Percentiles rank a stretch among this genome's conserved stretches.
Conservation (phyloP, 2,329 filamentous ascomycete species). For the Curvularia lunata region DNA sequence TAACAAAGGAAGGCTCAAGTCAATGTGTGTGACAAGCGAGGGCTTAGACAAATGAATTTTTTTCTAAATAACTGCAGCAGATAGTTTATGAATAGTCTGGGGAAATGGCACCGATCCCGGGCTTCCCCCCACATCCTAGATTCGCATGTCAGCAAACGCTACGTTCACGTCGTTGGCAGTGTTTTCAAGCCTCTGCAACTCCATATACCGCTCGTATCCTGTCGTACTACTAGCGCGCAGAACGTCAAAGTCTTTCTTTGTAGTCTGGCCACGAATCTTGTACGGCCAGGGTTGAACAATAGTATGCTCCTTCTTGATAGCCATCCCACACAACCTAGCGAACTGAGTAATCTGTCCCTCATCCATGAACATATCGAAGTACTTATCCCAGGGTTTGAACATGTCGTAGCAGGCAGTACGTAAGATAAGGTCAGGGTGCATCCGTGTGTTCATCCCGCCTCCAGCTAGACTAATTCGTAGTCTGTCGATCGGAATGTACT, state of each 20-base stretch:
- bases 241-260: neutral
- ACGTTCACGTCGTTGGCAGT: too few relatives aligned
- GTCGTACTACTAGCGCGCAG: neutral
- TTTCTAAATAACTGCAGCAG: too few relatives aligned
- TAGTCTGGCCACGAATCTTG: neutral
- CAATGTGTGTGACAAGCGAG: neutral
- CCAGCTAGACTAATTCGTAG: neutral
- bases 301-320: neutral
- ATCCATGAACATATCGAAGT: neutral
- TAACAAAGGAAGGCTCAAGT: neutral
- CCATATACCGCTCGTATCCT: neutral
- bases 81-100: too few relatives aligned
- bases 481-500: neutral
- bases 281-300: conserved; percentile 1
- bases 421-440: neutral
- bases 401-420: neutral
- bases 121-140: neutral
- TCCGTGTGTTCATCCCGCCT: neutral
- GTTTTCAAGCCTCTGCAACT: neutral
- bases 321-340: neutral
- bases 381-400: conserved; percentile 1
- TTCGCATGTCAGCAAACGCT: neutral
- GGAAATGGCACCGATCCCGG: too few relatives aligned
- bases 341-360: neutral
- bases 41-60: too few relatives aligned